phyloP scores from a whole-genome alignment of 805 yeast genomes.

The Torulaspora quercuum region DNA sequence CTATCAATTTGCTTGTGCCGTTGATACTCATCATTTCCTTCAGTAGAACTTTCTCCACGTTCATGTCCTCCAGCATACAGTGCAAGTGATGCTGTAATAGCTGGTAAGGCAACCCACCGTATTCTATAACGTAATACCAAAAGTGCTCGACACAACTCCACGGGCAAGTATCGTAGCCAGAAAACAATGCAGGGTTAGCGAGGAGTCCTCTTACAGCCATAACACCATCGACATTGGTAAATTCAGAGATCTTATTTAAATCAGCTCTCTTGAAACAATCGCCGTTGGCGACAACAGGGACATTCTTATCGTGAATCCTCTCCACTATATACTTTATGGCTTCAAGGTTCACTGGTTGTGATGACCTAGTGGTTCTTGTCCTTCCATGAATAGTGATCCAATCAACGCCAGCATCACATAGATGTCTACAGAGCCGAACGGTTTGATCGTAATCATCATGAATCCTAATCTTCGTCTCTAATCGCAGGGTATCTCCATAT shows the following conservation, averaged over 20 bases:
- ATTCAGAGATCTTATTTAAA: conserved; percentile 54
- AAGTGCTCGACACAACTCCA: conserved; percentile 88
- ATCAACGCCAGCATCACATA: conserved; percentile 88
- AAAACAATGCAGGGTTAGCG: conserved; percentile 82
- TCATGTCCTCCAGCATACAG: conserved; percentile 69
- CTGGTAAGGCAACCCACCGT: conserved; percentile 76
- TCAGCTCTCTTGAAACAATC: conserved; percentile 75
- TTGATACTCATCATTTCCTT: conserved; percentile 62
- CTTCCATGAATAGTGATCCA: conserved; percentile 94
- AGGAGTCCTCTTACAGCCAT: conserved; percentile 93
- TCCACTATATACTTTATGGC: conserved; percentile 68
- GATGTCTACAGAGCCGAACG: conserved; percentile 61
- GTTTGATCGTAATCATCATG: conserved; percentile 76
- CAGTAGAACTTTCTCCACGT: conserved; percentile 44
- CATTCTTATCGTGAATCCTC: conserved; percentile 39
- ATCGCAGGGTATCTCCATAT: conserved; percentile 66
- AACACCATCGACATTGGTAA: conserved; percentile 83
- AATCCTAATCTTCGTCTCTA: conserved; percentile 90
- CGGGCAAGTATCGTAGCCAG: conserved; percentile 70
- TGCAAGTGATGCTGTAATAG: conserved; percentile 82
- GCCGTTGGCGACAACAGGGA: conserved; percentile 97
- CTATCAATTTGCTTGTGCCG: conserved; percentile 61
- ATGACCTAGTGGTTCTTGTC: conserved; percentile 77
- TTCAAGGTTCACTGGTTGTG: conserved; percentile 76
- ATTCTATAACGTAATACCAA: conserved; percentile 71